A percentile compares a stretch with the other conserved stretches of the same genome.
Evolutionary conservation across 1,139 yeast species (phyloP).

Genomic region (Kluyveromyces marxianus): DNA sequence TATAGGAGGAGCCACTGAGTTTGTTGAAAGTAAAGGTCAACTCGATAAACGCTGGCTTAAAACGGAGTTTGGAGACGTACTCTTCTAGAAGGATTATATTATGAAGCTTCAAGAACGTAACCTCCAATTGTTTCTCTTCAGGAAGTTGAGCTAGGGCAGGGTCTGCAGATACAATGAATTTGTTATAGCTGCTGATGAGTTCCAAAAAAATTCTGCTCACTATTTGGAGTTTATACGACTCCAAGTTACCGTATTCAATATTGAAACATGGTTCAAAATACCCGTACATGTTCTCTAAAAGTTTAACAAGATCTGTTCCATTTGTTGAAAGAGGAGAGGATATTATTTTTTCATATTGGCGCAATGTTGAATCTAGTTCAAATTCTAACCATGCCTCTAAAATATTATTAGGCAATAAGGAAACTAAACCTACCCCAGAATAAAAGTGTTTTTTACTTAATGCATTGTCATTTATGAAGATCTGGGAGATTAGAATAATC

Average conservation of each 20-base stretch:
- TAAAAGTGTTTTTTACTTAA: constrained; percentile 21
- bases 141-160: constrained; percentile 17
- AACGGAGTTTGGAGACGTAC: constrained; percentile 6
- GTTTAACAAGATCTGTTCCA: constrained; percentile 34
- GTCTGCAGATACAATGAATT: constrained; percentile 34
- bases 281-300: constrained; percentile 60
- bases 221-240: constrained; percentile 59
- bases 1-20: constrained; percentile 9
- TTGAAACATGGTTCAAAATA: constrained; percentile 39
- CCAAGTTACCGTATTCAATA: constrained; percentile 39
- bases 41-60: constrained; percentile 9
- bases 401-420: constrained; percentile 21
- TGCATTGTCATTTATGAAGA: constrained; percentile 28
- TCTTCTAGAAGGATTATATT: constrained; percentile 7
- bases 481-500: constrained; percentile 25
- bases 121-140: constrained; percentile 18
- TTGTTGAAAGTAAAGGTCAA: constrained; percentile 9
- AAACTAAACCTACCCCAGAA: constrained; percentile 25
- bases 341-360: constrained; percentile 53
- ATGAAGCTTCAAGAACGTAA: constrained; percentile 21
- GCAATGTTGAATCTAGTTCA: constrained; percentile 52
- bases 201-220: constrained; percentile 63
- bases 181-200: constrained; percentile 53
- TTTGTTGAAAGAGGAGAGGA: constrained; percentile 57
- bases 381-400: constrained; percentile 60